Evolutionary conservation across 176 grass and related monocot species (phyloP).

Genomic region (Cocos nucifera): DNA sequence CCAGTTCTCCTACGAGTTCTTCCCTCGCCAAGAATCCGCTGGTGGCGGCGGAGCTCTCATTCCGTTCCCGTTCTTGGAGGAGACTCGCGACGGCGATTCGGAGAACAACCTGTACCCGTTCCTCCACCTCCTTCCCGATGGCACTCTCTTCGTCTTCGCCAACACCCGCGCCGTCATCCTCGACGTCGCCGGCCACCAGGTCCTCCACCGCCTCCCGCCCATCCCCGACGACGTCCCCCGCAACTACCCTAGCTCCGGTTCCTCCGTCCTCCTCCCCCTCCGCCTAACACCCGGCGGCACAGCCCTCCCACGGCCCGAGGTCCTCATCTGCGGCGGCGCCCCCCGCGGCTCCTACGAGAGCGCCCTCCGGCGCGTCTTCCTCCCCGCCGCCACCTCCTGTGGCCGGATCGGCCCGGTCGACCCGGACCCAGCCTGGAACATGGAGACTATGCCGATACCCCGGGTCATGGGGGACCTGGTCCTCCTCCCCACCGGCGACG

Average conservation of each 20-base stretch:
- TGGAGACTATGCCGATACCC: conserved; percentile 63
- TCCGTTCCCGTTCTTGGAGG: conserved; percentile 60
- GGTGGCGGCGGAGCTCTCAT: conserved; percentile 1
- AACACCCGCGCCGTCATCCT: conserved; percentile 58
- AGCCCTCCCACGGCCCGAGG: conserved; percentile 28
- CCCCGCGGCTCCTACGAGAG: conserved; percentile 43
- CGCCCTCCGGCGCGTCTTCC: conserved; percentile 38
- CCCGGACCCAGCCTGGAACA: conserved; percentile 34
- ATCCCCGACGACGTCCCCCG: conserved; percentile 38
- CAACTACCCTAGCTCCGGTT: conserved; percentile 60
- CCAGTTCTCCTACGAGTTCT: conserved; percentile 81
- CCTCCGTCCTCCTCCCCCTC: conserved; percentile 72
- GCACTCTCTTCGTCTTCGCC: conserved; percentile 67
- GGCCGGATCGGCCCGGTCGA: conserved; percentile 50
- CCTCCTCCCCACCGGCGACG: conserved; percentile 62
- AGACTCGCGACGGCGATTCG: conserved; percentile 46
- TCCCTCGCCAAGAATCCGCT: conserved; percentile 18
- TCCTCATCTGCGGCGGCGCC: conserved; percentile 63
- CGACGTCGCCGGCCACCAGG: conserved; percentile 29
- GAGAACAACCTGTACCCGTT: conserved; percentile 95
- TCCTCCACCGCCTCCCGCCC: conserved; percentile 31
- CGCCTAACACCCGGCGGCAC: neutral
- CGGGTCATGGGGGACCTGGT: conserved; percentile 82
- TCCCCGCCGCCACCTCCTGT: conserved; percentile 39
- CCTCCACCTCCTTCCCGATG: conserved; percentile 84